Base-by-base conservation (phyloP, 2,329 filamentous ascomycete genomes). In the Fusarium oligoseptatum region DNA sequence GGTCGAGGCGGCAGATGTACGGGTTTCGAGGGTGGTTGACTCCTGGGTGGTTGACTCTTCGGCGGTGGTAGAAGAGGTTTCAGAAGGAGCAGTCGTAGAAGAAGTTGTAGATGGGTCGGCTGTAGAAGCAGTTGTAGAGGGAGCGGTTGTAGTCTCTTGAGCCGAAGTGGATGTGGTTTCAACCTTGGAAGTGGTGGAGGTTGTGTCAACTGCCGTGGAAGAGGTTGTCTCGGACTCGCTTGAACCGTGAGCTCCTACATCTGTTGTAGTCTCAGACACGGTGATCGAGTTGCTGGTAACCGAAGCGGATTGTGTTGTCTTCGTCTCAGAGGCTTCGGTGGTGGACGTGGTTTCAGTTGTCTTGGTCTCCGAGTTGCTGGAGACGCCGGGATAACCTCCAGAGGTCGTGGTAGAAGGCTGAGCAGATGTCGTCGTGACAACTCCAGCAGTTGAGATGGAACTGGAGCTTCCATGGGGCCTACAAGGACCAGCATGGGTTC, bases 401-500 rank as follows among this genome's bases (percentile, higher is more conserved):
- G 71, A 72, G 27, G 64, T 58, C 32, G 60, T 22, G 43, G 32
- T n/a, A 9, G 50, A 36, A 20, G 57, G 34, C 12, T 62, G 56
- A 27, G 20, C 22, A 34, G 68, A 52, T n/a, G 12, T 34, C 17
- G 48, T 64, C 17, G 60, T 60, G 14, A 62, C 55, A 6, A 55
- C 24, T 48, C 45, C 50, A 22, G 52, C 67, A 45, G 68, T 60
- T 5, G 45, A 17, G 22, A 61, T 4, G 24, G 72, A 72, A 27
- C 61, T 64, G 48, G 41, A 48, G 52, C 27, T 48, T 37, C n/a
- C 68, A 70, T 66, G 65, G 32, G 65, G 72, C n/a, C 50, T 70
- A 29, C 72, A 75, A 63, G 72, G 72, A 20, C 72, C 56, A 20
- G 72, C 72, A 24, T 73, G 72, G 37, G 39, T 60, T 56, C 72